Base-by-base conservation (phyloP, 176 grass and related monocot genomes). In the Oryza longistaminata region DNA sequence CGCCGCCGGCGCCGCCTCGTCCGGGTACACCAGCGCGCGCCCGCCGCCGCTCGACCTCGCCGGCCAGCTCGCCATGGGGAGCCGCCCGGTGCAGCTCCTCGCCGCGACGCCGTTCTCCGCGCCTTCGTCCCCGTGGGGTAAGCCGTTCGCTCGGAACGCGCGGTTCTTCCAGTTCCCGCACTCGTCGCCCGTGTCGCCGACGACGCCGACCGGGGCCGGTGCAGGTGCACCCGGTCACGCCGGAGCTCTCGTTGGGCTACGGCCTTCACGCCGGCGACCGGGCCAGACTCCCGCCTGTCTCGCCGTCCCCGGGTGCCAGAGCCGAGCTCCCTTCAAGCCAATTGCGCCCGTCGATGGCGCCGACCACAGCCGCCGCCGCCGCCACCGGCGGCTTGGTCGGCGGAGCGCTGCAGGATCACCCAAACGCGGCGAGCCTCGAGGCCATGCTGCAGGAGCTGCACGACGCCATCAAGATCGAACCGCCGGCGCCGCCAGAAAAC, bases 281-380 rank as follows among this genome's bases (percentile, higher is more conserved):
- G 11, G 62, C 74, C 17, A 80, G 78, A 43, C 79, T 83, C 21
- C 74, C 79, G 1, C 69, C 87, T 62, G 52, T 83, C 48, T 79
- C 76, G 42, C 66, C 25, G 34, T 77, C 85, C 7, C 65, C 37
- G n/a, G 40, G 45, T 12, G 64, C 60, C 12, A 83, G 66, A 40
- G 52, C 69, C 64, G 93, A 89, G 88, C 88, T 92, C 93, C 93
- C 90, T 95, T 95, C 93, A 79, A 75, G 22, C 90, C 93, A 92
- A 95, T 79, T 88, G 34, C 40, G n/a, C 82, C 68, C 66, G 25
- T 61, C 50, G 33, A 9, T 66, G 26, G 11, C 75, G 17, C 55
- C 76, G 0, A 2, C 64, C 14, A 7, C 78, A 9, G 5, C 73
- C 35, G 35, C 35, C 35, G 35, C 35, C 17, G 49, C 34, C 45